These are phyloP conservation scores for Galeopsis tetrahit DNA, from an alignment of 257 asterid genomes.

Conservation along the genomic window DNA sequence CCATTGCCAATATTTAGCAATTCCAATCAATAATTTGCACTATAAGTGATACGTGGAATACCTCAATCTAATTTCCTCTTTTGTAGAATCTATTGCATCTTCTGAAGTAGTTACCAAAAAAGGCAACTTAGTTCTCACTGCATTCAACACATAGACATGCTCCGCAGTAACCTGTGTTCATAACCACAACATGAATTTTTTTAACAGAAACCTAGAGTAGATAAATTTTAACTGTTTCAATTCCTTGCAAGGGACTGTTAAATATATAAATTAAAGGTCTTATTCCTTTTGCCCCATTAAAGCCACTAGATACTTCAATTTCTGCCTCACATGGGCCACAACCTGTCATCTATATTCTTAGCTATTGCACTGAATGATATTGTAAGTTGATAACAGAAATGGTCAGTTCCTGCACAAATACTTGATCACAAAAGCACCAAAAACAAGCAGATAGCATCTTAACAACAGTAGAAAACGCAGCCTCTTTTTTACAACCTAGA, in stretches of 20 bases:
- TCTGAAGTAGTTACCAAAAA: constrained; percentile 88
- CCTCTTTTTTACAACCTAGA: background rate
- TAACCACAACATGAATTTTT: constrained; percentile 20
- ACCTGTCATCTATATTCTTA: constrained; percentile 5
- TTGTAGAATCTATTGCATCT: constrained; percentile 73
- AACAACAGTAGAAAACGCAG: background rate
- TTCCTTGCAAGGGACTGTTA: constrained; percentile 8
- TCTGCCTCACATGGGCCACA: background rate
- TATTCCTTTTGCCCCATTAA: background rate
- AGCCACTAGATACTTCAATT: constrained; percentile 2
- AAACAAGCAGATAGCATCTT: background rate
- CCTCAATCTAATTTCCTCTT: constrained; percentile 96
- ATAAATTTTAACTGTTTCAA: constrained; percentile 1
- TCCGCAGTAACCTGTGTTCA: constrained; percentile 80
- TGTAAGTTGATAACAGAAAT: background rate
- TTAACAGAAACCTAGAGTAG: background rate
- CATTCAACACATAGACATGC: constrained; percentile 73
- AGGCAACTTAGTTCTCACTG: constrained; percentile 83
- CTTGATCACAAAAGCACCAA: constrained; percentile 5
- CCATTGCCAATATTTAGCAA: constrained; percentile 14
- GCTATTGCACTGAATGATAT: background rate
- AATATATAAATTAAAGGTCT: constrained; percentile 8
- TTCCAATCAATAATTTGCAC: constrained; percentile 10
- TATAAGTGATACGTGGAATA: constrained; percentile 30
- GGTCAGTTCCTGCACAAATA: constrained; percentile 20